Evolutionary conservation across 192 early-diverging fungal genomes (phyloP).

Genomic region (Coemansia sp.): DNA sequence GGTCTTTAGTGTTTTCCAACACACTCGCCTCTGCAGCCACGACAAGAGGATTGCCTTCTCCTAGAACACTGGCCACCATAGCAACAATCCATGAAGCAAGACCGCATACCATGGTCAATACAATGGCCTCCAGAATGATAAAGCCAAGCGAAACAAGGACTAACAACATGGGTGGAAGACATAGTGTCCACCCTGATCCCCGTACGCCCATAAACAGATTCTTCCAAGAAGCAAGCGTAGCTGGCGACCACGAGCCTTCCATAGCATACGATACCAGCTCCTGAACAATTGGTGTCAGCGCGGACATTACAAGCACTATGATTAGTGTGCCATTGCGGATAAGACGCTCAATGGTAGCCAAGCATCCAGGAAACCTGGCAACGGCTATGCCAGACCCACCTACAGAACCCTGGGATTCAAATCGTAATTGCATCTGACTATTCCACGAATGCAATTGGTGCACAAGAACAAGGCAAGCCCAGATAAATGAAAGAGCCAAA

Average conservation of each 20-base stretch:
- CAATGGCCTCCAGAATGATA: constrained; percentile 31
- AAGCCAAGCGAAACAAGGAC: constrained; percentile 45
- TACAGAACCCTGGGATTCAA: background rate
- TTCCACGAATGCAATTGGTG: constrained; percentile 47
- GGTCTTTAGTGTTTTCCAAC: background rate
- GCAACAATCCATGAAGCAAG: constrained; percentile 12
- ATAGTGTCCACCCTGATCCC: constrained; percentile 26
- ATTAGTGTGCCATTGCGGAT: constrained; percentile 41
- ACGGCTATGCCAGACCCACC: background rate
- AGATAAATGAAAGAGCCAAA: constrained; percentile 66
- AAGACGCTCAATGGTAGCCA: constrained; percentile 43
- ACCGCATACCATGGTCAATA: constrained; percentile 20
- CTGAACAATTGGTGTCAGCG: constrained; percentile 34
- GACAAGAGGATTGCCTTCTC: background rate
- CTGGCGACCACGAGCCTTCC: constrained; percentile 20
- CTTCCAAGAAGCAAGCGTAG: constrained; percentile 27
- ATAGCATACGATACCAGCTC: constrained; percentile 17
- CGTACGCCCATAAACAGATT: constrained; percentile 55
- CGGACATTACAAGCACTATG: constrained; percentile 13
- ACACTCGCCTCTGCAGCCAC: constrained; percentile 6
- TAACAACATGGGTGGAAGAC: constrained; percentile 29
- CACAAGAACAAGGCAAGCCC: constrained; percentile 59
- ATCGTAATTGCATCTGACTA: background rate
- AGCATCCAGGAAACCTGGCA: constrained; percentile 27
- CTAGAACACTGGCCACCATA: background rate